phyloP scores from a whole-genome alignment of 2,329 filamentous ascomycete species.

The Didymella sp. region DNA sequence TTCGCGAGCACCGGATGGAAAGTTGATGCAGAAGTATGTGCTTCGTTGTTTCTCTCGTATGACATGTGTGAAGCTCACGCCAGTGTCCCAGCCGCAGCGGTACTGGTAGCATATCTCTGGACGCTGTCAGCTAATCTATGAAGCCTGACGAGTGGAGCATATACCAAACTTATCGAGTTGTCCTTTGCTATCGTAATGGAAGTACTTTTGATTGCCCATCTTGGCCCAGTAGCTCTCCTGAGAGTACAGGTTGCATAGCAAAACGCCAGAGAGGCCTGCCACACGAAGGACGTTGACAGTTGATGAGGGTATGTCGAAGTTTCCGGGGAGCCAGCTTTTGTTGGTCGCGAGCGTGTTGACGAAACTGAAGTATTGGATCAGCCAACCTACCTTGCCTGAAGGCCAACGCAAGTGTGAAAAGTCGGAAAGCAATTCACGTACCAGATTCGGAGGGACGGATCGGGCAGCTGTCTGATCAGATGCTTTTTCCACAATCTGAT shows the following conservation, averaged over 20 bases:
- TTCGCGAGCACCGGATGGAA: background rate
- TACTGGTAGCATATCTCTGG: constrained; percentile 33
- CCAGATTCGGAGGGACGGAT: background rate
- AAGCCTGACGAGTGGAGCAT: background rate
- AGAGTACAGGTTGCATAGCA: constrained; percentile 21
- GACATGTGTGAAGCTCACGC: constrained; percentile 29
- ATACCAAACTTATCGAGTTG: background rate
- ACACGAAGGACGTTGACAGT: background rate
- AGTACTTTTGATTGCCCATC: constrained; percentile 32
- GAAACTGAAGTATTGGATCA: background rate
- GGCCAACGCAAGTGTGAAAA: background rate
- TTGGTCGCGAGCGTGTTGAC: constrained; percentile 1
- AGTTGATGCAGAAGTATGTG: constrained; percentile 14
- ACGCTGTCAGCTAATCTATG: background rate
- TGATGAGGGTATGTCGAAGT: background rate
- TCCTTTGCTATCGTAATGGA: constrained; percentile 4
- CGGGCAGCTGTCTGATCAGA: background rate
- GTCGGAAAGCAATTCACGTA: background rate
- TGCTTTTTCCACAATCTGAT: background rate
- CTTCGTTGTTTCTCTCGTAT: constrained; percentile 17
- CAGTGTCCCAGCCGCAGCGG: constrained; percentile 30
- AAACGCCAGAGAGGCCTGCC: constrained; percentile 1
- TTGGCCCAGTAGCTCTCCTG: constrained; percentile 31
- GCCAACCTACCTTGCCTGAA: background rate
- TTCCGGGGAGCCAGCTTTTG: background rate